Evolutionary conservation across 2,329 filamentous ascomycete genomes (phyloP), one percentile per base, ranked within the genome.

Genomic region (Microdochium bolleyi): DNA sequence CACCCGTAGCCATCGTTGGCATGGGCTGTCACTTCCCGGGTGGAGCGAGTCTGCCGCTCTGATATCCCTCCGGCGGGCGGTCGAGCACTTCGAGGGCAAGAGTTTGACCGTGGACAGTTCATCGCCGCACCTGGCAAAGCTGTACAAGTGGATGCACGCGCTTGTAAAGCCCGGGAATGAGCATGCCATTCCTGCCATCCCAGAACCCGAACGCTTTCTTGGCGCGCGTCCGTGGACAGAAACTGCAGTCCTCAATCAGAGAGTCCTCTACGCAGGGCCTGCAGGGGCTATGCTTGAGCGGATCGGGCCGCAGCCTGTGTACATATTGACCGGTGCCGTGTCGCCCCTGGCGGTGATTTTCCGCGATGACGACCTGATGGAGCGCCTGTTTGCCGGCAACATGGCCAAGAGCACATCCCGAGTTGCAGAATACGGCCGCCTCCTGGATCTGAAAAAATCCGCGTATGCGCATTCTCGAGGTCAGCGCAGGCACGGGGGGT

Each of bases 401-500:
- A n/a, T 27, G 13, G 25, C 48, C 48, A 8, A 3, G 48, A n/a
- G 19, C 8, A 5, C 9, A 8, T 3, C 22, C 7, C 24, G 27
- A 9, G 19, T 57, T 2, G 54, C 55, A 24, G 50, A 55, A 32
- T 65, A 66, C 48, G 27, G 60, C 2, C 55, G 62, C 25, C 52
- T 59, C 5, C 49, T 61, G 3, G 58, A n/a, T 57, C 3, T 61
- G 69, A 56, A 64, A 66, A 52, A 64, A 65, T 27, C 64, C 68
- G 1, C 57, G 57, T 11, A 57, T 71, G 52, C 57, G 60, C 3
- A 63, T 71, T 30, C 62, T 72, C 7, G 70, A 73, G 54, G 62
- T 73, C 21, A 70, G 69, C 11, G 65, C 62, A 4, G 69, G 67
- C 2, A 71, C 64, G 1, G 67, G 67, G 3, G 61, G 62, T 5